phyloP scores from a whole-genome alignment of 2,329 filamentous ascomycete genomes.

The Ramularia endophylla region DNA sequence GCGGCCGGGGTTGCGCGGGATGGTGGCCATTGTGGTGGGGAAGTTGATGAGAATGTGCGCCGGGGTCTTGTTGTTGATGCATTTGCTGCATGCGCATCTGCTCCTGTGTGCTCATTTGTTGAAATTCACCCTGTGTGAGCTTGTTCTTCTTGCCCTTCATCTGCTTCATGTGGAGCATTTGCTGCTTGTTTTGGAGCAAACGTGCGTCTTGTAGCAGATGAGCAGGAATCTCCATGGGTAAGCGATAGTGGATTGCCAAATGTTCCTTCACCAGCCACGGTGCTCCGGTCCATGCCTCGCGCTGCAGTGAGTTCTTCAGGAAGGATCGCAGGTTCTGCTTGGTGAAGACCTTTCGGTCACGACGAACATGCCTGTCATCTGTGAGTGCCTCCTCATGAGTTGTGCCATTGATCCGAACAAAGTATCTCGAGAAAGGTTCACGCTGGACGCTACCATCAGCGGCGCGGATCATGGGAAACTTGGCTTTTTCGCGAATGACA shows the following conservation, averaged over 20 bases:
- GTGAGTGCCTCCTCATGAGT: constrained; percentile 69
- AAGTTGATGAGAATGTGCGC: constrained; percentile 42
- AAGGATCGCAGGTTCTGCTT: constrained; percentile 92
- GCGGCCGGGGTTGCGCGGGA: constrained; percentile 36
- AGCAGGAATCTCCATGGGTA: constrained; percentile 78
- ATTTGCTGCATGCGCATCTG: constrained; percentile 12
- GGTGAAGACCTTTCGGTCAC: constrained; percentile 87
- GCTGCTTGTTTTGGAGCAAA: constrained; percentile 25
- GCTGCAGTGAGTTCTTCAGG: constrained; percentile 86
- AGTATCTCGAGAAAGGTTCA: constrained; percentile 68
- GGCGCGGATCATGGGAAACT: constrained; percentile 55
- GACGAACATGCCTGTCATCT: constrained; percentile 73
- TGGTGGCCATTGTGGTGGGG: constrained; percentile 16
- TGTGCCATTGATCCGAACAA: constrained; percentile 64
- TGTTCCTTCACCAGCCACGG: constrained; percentile 91
- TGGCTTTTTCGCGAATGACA: constrained; percentile 77
- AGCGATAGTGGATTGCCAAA: constrained; percentile 75
- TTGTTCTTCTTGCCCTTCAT: constrained; percentile 21
- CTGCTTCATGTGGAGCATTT: constrained; percentile 20
- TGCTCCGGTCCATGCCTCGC: constrained; percentile 92
- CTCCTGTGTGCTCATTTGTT: constrained; percentile 17
- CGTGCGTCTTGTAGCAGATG: constrained; percentile 78
- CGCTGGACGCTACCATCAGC: constrained; percentile 65
- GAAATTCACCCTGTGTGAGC: constrained; percentile 17
- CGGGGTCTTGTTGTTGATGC: constrained; percentile 27